Base-by-base conservation (phyloP, 2,329 filamentous ascomycete genomes). In the Plenodomus lindquistii region DNA sequence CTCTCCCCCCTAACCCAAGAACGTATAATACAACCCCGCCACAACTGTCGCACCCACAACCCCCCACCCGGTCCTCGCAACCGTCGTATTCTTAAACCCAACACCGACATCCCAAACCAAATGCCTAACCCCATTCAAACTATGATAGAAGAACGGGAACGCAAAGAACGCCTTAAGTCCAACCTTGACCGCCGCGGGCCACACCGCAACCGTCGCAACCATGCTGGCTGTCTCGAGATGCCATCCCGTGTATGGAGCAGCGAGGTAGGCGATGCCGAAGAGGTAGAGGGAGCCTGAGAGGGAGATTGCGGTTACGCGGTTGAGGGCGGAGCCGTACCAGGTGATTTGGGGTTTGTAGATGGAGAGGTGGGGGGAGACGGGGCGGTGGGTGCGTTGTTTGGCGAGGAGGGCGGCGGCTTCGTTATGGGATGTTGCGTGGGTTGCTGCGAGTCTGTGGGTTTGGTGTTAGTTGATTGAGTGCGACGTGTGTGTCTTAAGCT, bases 291-390 rank as follows among this genome's bases (percentile, higher is more conserved):
- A 75, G 57, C 87, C 89, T 51, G 85, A 86, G 60, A 95, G 81
- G 51, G 81, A 74, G 68, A 81, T 76, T 65, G 90, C 92, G n/a
- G 90, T 93, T 77, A 96, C 85, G 67, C 92, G 91, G 79, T 91
- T 89, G 75, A 89, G 81, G 48, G 79, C 85, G 62, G 85, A 86
- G 61, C 81, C 81, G 74, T 89, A 86, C 87, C 86, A 96, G 63
- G 90, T 94, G 77, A 97, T 88, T 74, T 90, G 85, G 51, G 87
- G 83, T 73, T 85, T 82, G 85, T 97, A 97, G 82, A 95, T 92
- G 67, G 77, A 73, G 55, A 97, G 84, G 72, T 97, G 91, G 46
- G 92, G 92, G 38, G 90, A 82, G 64, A 96, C 81, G 70, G 92
- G 92, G 43, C 92, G 92, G 67, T 81, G 76, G 46, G 87, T 81